Evolutionary conservation across 257 asterid genomes (phyloP), one percentile per base, ranked within the genome.

Genomic region (Salvia splendens): DNA sequence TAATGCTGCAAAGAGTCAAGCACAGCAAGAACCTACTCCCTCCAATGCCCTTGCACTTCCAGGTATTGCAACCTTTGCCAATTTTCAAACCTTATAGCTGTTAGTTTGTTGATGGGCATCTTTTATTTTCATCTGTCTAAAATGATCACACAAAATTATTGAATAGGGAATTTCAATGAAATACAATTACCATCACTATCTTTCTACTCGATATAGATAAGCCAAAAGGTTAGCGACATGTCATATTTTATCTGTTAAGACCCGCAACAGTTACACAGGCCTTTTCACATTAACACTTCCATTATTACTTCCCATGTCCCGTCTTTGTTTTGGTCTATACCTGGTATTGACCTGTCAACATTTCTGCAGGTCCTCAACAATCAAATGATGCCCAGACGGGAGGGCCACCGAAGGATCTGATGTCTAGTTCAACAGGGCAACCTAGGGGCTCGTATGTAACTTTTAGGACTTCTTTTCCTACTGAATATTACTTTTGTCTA

Each of bases 1-100:
- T 51, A 83, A 73, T 17, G 67, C 77, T 33, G 81, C 82, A 55
- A 85, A 81, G 78, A 71, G 45, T 76, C 79, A 84, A 51, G 76
- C 79, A n/a, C 80, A 73, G 66, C 81, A 77, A 68, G 71, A 84
- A 49, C 80, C 95, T 53, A 69, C 67, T 10, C 70, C 84, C 7
- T 83, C 93, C 54, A 79, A 78, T 76, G 87, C 65, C 61, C 96
- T 91, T 63, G 87, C 96, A 38, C 97, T 91, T 78, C 87, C 97
- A 68, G 99, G 99, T 92, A 81, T 64, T 64, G 12, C 38, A 24
- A 24, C 30, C 30, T 0, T 2, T 24, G 30, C 33, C 8, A 16
- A 55, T 61, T 20, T 5, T 11, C 64, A 36, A 51, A 28, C 16
- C 30, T 43, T 55, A 12, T 10, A n/a, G 51, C 36, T 6, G 20